Percentiles rank a stretch among this genome's conserved stretches.
These are phyloP conservation scores for Rosa chinensis DNA, from an alignment of 306 rosid species.

Conservation along the genomic window DNA sequence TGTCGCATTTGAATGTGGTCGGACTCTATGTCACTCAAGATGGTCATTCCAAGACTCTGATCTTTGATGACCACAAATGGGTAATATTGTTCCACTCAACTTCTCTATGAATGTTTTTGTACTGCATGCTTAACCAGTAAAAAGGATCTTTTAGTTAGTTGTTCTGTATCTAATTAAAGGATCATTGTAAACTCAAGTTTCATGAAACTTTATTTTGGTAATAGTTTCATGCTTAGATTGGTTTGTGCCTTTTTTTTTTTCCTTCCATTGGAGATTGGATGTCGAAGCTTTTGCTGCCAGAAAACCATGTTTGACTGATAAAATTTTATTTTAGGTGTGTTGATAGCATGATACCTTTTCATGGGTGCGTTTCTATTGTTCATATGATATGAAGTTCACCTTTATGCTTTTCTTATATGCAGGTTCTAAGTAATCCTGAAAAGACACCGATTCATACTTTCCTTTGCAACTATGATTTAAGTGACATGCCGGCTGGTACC, in stretches of 20 bases:
- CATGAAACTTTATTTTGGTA: neutral
- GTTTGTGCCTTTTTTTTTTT: neutral
- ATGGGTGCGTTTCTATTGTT: neutral
- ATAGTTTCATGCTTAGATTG: neutral
- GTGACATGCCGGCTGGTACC: slow-evolving; percentile 94
- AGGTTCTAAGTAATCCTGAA: slow-evolving; percentile 99
- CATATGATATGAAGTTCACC: slow-evolving; percentile 15
- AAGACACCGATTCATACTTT: slow-evolving; percentile 98
- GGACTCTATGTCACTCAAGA: no score
- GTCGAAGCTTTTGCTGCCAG: neutral
- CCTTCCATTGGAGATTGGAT: neutral
- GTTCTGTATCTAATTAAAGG: neutral
- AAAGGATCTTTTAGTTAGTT: neutral
- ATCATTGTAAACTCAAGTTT: neutral
- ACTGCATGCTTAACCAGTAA: neutral
- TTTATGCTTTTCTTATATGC: slow-evolving; percentile 24
- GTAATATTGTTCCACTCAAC: neutral
- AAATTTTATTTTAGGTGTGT: neutral
- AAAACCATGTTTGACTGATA: neutral
- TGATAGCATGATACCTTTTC: neutral
- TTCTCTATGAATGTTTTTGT: no score
- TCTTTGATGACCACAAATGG: neutral
- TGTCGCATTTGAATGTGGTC: neutral
- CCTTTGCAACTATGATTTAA: slow-evolving; percentile 95
- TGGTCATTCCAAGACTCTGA: neutral